A percentile compares a stretch with the other conserved stretches of the same genome.
These are phyloP conservation scores for Aspergillus heteromorphus DNA, from an alignment of 495 filamentous ascomycete species.

Conservation along the genomic window DNA sequence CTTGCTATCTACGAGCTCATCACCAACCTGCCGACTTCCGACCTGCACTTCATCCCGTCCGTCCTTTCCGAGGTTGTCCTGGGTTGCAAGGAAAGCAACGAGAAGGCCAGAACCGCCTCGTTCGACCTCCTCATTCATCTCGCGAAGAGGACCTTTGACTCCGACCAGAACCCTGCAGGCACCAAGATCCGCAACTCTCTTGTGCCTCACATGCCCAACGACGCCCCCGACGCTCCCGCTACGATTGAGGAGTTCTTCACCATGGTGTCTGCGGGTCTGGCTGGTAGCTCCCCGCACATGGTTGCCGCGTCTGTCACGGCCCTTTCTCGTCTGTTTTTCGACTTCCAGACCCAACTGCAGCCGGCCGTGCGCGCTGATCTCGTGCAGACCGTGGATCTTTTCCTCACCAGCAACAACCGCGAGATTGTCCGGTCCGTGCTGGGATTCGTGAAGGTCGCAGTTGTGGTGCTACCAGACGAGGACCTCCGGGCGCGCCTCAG, in stretches of 20 bases:
- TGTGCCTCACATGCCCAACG: slow-evolving; percentile 74
- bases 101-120: slow-evolving; percentile 79
- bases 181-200: slow-evolving; percentile 75
- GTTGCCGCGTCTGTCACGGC: slow-evolving; percentile 91
- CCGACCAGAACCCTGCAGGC: slow-evolving; percentile 51
- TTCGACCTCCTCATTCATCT: slow-evolving; percentile 89
- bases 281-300: slow-evolving; percentile 89
- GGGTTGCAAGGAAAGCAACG: slow-evolving; percentile 93
- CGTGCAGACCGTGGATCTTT: slow-evolving; percentile 87
- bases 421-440: slow-evolving; percentile 91
- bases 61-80: slow-evolving; percentile 91
- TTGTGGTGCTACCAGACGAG: slow-evolving; percentile 74
- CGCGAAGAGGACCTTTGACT: slow-evolving; percentile 66
- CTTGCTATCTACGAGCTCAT: slow-evolving; percentile 74
- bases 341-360: slow-evolving; percentile 61
- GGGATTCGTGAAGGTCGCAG: slow-evolving; percentile 92
- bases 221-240: slow-evolving; percentile 70
- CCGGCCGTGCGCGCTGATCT: slow-evolving; percentile 65
- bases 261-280: slow-evolving; percentile 94
- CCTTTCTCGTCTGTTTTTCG: slow-evolving; percentile 82
- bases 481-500: slow-evolving; percentile 67
- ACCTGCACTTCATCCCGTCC: slow-evolving; percentile 87
- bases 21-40: slow-evolving; percentile 63
- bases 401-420: slow-evolving; percentile 88
- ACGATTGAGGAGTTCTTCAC: slow-evolving; percentile 93